Evolutionary conservation across 345 rosid species (phyloP).

Genomic region (Hypericum androsaemum): DNA sequence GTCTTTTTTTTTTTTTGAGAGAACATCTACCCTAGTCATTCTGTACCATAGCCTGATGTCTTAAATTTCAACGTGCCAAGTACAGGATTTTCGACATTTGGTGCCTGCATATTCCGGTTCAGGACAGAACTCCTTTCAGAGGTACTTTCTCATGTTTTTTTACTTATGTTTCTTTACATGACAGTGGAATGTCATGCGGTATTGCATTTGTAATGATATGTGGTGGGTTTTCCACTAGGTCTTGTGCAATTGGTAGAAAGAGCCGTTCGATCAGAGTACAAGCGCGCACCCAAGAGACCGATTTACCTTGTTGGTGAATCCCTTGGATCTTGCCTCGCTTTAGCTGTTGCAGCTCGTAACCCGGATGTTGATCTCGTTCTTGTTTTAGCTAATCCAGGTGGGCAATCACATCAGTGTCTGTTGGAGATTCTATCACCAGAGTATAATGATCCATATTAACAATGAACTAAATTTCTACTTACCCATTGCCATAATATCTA

Average conservation of each 20-base stretch:
- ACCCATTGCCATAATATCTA: too few species aligned
- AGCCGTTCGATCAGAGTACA: constrained; percentile 32
- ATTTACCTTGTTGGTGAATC: constrained; percentile 79
- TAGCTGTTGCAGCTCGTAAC: constrained; percentile 59
- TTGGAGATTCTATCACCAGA: too few species aligned
- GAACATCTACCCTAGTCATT: too few species aligned
- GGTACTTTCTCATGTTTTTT: constrained; percentile 21
- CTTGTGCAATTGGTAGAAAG: constrained; percentile 49
- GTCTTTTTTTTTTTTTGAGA: too few species aligned
- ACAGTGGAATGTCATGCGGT: too few species aligned
- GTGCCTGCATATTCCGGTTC: constrained; percentile 75
- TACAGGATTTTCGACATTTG: constrained; percentile 58
- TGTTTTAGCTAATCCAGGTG: constrained; percentile 70
- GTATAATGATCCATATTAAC: too few species aligned
- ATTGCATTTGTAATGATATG: too few species aligned
- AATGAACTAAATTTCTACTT: too few species aligned
- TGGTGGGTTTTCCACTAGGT: too few species aligned
- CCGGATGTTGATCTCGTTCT: constrained; percentile 54
- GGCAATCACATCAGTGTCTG: background rate
- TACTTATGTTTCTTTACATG: too few species aligned
- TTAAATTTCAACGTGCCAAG: background rate
- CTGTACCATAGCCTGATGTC: too few species aligned
- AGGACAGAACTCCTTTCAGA: constrained; percentile 55
- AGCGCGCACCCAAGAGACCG: constrained; percentile 39
- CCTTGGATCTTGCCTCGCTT: constrained; percentile 67